These are phyloP conservation scores for Lichtheimia ramosa DNA, from an alignment of 371 early-diverging fungal species.

Conservation along the genomic window DNA sequence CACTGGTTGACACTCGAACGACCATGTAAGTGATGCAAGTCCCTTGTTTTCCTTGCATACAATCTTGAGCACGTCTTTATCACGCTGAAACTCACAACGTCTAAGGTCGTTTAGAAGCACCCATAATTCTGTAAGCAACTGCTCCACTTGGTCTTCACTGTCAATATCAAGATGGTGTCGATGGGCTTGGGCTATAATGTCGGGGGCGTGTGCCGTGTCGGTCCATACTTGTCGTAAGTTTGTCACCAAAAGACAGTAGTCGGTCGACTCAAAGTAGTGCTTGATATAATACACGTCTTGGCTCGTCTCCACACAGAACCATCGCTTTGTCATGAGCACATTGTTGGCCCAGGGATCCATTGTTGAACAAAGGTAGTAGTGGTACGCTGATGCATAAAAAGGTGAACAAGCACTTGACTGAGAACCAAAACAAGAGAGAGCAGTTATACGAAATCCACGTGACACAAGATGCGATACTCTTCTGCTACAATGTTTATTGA, in stretches of 20 bases:
- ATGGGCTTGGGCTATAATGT: conserved; percentile 8
- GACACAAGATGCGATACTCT: no score
- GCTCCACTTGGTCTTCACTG: conserved; percentile 5
- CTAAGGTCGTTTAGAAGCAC: conserved; percentile 3
- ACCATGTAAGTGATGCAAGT: conserved; percentile 12
- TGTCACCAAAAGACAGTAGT: conserved; percentile 16
- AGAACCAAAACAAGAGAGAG: no score
- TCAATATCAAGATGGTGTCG: conserved; percentile 8
- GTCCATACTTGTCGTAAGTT: conserved; percentile 23
- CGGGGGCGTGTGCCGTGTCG: conserved; percentile 5
- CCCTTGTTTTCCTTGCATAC: conserved; percentile 1
- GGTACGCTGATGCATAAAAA: no score
- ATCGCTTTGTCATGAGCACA: conserved; percentile 3
- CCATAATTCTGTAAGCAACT: conserved; percentile 1
- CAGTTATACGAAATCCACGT: no score
- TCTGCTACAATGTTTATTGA: no score
- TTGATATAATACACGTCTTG: conserved; percentile 13
- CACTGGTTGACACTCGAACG: conserved; percentile 7
- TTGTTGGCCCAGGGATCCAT: conserved; percentile 1
- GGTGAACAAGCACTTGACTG: no score
- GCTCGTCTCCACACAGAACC: conserved; percentile 1
- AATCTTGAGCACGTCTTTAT: neutral
- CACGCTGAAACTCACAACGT: neutral
- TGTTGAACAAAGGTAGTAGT: neutral
- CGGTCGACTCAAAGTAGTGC: conserved; percentile 6